Base-by-base conservation (phyloP, 306 rosid genomes). In the Sophora flavescens region DNA sequence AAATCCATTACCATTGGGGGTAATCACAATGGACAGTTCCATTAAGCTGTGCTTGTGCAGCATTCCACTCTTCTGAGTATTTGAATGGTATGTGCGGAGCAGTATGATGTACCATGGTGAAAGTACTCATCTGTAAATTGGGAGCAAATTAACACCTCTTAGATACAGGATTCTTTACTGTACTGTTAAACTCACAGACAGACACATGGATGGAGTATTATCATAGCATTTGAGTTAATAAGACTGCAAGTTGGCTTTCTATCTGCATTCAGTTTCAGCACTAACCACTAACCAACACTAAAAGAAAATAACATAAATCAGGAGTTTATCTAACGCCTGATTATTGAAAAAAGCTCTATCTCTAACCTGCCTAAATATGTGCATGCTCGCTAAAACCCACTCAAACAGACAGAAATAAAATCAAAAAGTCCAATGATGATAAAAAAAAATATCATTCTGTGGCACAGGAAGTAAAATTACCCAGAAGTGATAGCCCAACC, bases 401-500 rank as follows among this genome's bases (percentile, higher is more conserved):
- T 60, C 60, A 68, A 74, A 52, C 63, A 58, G 26, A 44, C 50
- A 39, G 14, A 66, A 47, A 47, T 9, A 70, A 70, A 65, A 51
- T n/a, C 6, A 36, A 17, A 68, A 30, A 36, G 30, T 6, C 48
- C 57, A 68, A 68, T 1, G n/a, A 70, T 36, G 22, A 50, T 62
- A 47, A 51, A 32, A 78, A 70, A 81, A 56, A 22, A 80, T 42
- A 73, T 26, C 48, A 75, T 17, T 53, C 78, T 66, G 59, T 63
- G 56, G 59, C 72, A 47, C 16, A 54, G 64, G 66, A 80, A 81
- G 67, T 47, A 54, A 80, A 47, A 79, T 82, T 95, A 95, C 99
- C 99, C 99, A 95, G 72, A 95, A 92, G 92, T 95, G 97, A 79
- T 92, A 95, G 75, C 97, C 99, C 82, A 92, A 82, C 97, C 97